phyloP scores from a whole-genome alignment of 1,284 basidiomycete genomes.

The Ustilago cynodontis region DNA sequence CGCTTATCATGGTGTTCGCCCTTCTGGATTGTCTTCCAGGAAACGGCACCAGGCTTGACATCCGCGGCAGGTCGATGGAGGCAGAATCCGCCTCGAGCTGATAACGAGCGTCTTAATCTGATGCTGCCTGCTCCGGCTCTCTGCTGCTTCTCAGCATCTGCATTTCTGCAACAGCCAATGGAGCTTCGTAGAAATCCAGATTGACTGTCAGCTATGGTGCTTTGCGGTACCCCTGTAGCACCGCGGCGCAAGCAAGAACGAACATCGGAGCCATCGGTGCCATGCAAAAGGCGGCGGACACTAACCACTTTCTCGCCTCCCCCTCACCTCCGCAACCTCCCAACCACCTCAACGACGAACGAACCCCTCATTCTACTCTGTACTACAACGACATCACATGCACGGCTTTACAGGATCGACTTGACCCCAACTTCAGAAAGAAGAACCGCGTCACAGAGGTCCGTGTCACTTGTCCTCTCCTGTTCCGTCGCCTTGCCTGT shows the following conservation, averaged over 20 bases:
- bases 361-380: conserved; percentile 5
- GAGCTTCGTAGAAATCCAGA: neutral
- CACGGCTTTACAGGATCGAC: conserved; percentile 42
- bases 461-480: conserved; percentile 36
- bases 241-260: conserved; percentile 17
- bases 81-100: neutral
- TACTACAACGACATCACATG: conserved; percentile 18
- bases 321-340: conserved; percentile 1
- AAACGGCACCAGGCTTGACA: neutral
- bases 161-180: neutral
- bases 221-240: neutral
- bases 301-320: conserved; percentile 34
- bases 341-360: conserved; percentile 6
- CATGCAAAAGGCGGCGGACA: conserved; percentile 38
- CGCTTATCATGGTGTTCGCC: neutral
- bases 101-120: neutral
- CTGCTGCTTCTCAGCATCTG: neutral
- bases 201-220: neutral
- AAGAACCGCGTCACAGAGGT: conserved; percentile 68
- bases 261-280: conserved; percentile 15
- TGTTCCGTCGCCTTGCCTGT: conserved; percentile 2
- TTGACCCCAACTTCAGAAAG: conserved; percentile 66
- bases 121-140: neutral
- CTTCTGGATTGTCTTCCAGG: neutral
- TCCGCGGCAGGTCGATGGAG: conserved; percentile 13